Evolutionary conservation across 257 asterid genomes (phyloP).

Genomic region (Craterostigma plantagineum): DNA sequence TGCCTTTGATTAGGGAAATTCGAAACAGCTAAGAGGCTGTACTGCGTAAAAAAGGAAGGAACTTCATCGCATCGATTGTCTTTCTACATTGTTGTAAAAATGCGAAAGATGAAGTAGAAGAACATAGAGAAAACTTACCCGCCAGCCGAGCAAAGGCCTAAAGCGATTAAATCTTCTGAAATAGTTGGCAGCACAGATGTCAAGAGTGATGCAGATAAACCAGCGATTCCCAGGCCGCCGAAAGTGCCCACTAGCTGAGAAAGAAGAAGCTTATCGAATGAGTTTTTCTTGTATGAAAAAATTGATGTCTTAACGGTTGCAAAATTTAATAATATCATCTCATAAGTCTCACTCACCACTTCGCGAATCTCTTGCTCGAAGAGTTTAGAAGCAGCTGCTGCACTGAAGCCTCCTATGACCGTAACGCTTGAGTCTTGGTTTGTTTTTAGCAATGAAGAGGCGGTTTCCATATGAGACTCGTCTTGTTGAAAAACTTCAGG

Average conservation of each 20-base stretch:
- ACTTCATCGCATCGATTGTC: conserved; percentile 7
- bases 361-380: conserved; percentile 94
- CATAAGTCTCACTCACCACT: conserved; percentile 33
- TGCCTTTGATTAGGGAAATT: conserved; percentile 67
- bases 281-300: too few relatives aligned
- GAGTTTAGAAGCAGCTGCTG: conserved; percentile 75
- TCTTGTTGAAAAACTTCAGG: conserved; percentile 28
- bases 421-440: conserved; percentile 32
- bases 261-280: conserved; percentile 7
- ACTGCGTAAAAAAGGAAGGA: too few relatives aligned
- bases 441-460: conserved; percentile 20
- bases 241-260: conserved; percentile 66
- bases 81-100: background rate
- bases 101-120: too few relatives aligned
- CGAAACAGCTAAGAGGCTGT: conserved; percentile 61
- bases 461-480: conserved; percentile 32
- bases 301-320: conserved; percentile 6
- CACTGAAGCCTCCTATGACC: conserved; percentile 60
- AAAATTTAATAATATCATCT: background rate
- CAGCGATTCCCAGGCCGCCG: conserved; percentile 93
- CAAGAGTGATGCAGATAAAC: conserved; percentile 83
- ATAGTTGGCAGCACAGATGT: conserved; percentile 80
- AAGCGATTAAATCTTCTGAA: conserved; percentile 84
- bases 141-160: conserved; percentile 95
- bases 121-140: too few relatives aligned